Evolutionary conservation across 2,329 filamentous ascomycete genomes (phyloP), one percentile per base, ranked within the genome.

Genomic region (Triangularia verruculosa): DNA sequence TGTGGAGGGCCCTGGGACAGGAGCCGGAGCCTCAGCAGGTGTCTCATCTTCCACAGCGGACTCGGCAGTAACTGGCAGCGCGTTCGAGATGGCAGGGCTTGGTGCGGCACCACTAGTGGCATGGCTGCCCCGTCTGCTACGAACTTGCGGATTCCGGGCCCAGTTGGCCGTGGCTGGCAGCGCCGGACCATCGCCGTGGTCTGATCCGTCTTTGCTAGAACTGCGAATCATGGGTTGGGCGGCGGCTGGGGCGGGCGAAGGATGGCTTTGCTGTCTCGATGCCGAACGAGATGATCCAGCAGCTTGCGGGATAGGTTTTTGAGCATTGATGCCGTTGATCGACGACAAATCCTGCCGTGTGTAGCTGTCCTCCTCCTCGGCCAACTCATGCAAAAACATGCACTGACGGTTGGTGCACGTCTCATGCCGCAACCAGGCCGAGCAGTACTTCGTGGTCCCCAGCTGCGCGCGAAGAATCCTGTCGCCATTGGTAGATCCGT

Each of bases 381-480:
- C 96, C 43, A 95, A 91, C 77, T 99, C 96, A 73, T 99, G 95
- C 58, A 99, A 79, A 76, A 99, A 99, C 86, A 97, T 99, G 80
- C 95, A 99, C 67, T 95, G 94, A 59, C 93, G 88, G 73, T 99
- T 99, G 62, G 91, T 93, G 77, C 95, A 99, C 69, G 89, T 90
- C 76, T 99, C 95, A 69, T 96, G 93, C 63, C 96, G 90, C 17
- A 99, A 83, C 82, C 96, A 99, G 3, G 95, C 94, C 0, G 95
- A 99, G 76, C 95, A 99, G 77, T 99, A 99, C 75, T 99, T 99
- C 4, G 95, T 99, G 0, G 95, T 99, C 24, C 95, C 95, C 60
- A 88, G 78, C 72, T 87, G 88, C 3, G 86, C 93, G 80, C 92
- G 89, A 20, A 99, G 79, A 13, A 92, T 83, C 58, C 94, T 84